Base-by-base conservation (phyloP, 2,329 filamentous ascomycete genomes). In the Rutstroemia sp. region DNA sequence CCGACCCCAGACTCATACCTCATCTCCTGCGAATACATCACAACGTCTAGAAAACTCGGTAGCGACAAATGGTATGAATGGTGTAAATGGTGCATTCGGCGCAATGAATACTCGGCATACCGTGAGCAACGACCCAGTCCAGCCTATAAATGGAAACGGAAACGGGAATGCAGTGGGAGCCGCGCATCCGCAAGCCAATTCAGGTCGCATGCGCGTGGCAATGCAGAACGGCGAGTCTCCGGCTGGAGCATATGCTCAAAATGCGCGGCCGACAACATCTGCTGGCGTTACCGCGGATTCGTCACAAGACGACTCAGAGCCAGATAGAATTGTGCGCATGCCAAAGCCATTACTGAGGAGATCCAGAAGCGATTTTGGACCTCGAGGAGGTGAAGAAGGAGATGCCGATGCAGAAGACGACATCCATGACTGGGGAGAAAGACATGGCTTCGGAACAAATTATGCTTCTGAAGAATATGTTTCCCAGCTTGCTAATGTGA, bases 391-490 rank as follows among this genome's bases (percentile, higher is more conserved):
- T 56, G 74, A 74, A 48, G 65, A 68, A 42, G 30, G 45, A 40
- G 61, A 65, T 36, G 61, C 58, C 17, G 49, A 60, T 38, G 50
- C 54, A 19, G 66, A 67, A 19, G 62, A 65, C 16, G 64, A 67
- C 12, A 59, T 60, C 49, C 63, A 66, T 56, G 66, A 64, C 53
- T 70, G 68, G 68, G 68, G 69, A 45, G 67, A 69, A 75, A 77
- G 86, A 57, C 86, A 89, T 73, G 86, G 86, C 52, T 89, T 86
- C 79, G 85, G 88, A 63, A 82, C 84, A 61, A 84, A 88, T 69
- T 83, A 88, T 68, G 82, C 82, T 57, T 87, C 82, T 12, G 82
- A 83, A 60, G 85, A 88, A 70, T 87, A 87, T 70, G 79, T 87
- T 59, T 82, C 83, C 59, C 76, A 84, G 60, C 72, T 89, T 56